Evolutionary conservation across 306 rosid genomes (phyloP), one percentile per base, ranked within the genome.

Genomic region (Sindora glabra): DNA sequence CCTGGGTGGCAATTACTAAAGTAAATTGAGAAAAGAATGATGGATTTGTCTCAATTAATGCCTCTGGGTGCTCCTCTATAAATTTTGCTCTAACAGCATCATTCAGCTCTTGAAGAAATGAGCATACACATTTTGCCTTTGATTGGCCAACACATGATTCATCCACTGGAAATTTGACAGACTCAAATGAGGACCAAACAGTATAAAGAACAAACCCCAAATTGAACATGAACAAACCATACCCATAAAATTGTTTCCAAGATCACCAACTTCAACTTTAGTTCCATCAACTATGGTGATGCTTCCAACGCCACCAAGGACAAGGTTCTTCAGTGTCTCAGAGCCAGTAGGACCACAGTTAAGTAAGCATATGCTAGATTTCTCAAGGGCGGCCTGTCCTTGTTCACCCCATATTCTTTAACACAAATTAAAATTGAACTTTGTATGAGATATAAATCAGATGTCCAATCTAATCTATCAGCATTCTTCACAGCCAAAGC

Each of bases 281-380:
- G 99, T 78, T 51, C 97, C 99, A 72, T 92, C 99, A 34, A 92
- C 84, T 13, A 92, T 83, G 33, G 99, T 92, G 78, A 92, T 92
- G 77, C 97, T 86, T 71, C 99, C 99, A 62, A 89, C 50, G 70
- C 99, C 97, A 30, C 99, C 99, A 38, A 92, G 99, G 64, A 89
- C 99, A 47, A 92, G 96, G 73, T 84, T 82, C 70, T 82, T 92
- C 22, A 92, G 77, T 25, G 97, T 78, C 75, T 92, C 99, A 17
- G 99, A 89, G 51, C 99, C 99, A 8, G 99, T 92, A 50, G 99
- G 99, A 42, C 99, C 97, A 42, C 96, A 89, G 64, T 92, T 92
- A 44, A 92, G 85, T 72, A 86, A 72, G 76, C 97, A 89, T 54
- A 89, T 76, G 57, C 85, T 89, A 48, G 96, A 88, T 59, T 83